Base-by-base conservation (phyloP, 2,329 filamentous ascomycete genomes). In the Mycosphaerella sp. region DNA sequence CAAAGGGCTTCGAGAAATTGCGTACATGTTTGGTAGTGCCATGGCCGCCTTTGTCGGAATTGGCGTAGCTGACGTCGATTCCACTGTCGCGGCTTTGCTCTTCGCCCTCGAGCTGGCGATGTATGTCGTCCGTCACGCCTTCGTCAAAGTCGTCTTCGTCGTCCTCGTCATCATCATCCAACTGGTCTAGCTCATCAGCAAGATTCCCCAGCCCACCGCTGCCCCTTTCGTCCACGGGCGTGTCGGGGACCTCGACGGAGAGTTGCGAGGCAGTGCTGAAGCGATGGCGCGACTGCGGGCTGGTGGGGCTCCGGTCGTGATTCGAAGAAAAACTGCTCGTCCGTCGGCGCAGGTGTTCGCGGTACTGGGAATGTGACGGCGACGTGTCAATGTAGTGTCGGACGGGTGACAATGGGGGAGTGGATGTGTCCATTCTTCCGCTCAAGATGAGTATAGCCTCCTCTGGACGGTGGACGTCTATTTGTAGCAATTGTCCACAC, bases 141-240 rank as follows among this genome's bases (percentile, higher is more conserved):
- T 64, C 62, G 17, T 61, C 62, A 39, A 62, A 57, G 1, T 62
- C 62, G 28, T 62, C 63, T 6, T 66, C 64, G 41, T 66, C 62
- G 41, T 63, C 62, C 43, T 93, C 73, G 68, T 93, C 87, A 68
- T 91, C 87, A 18, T 39, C 39, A 21, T 48, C 44, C 42, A 93
- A 73, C 69, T 93, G 87, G 68, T 91, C 87, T 42, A 93, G 73
- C 68, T 93, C 87, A 68, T 91, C 87, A 1, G 87, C 87, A 43
- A 93, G 69, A 60, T 89, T 90, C 28, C 87, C 87, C 56, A 89
- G 73, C 55, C 80, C 80, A 41, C 70, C 72, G 44, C 65, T 67
- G 13, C 62, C 66, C 8, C 65, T 67, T 30, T 61, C 59, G 69
- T 36, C 63, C 67, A 2, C 67, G 67, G 40, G 64, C 68, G 49